Evolutionary conservation across 495 filamentous ascomycete species (phyloP).

Genomic region (Penicillium steckii): DNA sequence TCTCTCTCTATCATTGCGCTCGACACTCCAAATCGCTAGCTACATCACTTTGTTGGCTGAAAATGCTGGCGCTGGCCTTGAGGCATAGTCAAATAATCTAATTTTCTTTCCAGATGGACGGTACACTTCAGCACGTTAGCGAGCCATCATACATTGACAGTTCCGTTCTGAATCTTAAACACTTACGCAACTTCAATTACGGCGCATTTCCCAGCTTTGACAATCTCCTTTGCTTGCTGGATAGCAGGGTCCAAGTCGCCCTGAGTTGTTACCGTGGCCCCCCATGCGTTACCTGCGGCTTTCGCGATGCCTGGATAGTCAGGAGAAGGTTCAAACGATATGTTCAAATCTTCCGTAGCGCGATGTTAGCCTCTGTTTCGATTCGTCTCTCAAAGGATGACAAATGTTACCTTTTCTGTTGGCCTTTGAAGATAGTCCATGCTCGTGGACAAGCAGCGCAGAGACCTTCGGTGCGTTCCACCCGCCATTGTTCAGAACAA

Average conservation of each 20-base stretch:
- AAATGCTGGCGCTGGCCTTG: too few species aligned
- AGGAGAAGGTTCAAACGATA: constrained; percentile 74
- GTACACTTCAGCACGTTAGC: constrained; percentile 13
- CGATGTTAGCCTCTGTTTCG: not conserved
- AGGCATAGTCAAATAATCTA: too few species aligned
- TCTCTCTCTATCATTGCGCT: too few species aligned
- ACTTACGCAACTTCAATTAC: constrained; percentile 26
- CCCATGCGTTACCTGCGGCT: constrained; percentile 52
- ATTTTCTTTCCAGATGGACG: constrained; percentile 20
- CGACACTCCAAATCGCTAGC: too few species aligned
- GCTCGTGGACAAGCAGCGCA: constrained; percentile 69
- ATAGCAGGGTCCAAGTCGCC: constrained; percentile 12
- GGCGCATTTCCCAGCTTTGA: constrained; percentile 15
- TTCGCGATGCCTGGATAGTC: constrained; percentile 85
- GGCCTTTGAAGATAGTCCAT: constrained; percentile 44
- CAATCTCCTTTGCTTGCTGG: constrained; percentile 9
- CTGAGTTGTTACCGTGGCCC: constrained; percentile 12
- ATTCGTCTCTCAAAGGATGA: not conserved
- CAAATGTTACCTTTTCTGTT: constrained; percentile 14
- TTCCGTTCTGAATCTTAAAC: too few species aligned
- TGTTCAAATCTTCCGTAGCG: constrained; percentile 57
- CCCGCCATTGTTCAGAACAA: constrained; percentile 81
- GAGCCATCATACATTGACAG: too few species aligned
- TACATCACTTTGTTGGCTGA: too few species aligned
- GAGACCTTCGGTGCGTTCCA: constrained; percentile 78